A percentile compares a stretch with the other conserved stretches of the same genome.
These are phyloP conservation scores for Paramecium sonneborni DNA, from an alignment of 73 alveolate species.

Conservation along the genomic window DNA sequence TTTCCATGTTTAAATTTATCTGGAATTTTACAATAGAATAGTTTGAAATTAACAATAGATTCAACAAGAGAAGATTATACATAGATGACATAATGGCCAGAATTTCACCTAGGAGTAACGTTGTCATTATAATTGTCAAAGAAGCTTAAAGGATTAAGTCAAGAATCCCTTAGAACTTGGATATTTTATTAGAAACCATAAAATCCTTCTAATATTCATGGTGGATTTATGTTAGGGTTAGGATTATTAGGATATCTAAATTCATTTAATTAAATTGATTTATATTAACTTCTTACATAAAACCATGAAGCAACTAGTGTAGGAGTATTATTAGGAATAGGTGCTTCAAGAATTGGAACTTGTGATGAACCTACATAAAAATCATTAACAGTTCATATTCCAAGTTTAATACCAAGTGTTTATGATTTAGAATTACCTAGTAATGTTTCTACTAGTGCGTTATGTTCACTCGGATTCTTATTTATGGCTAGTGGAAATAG, in stretches of 20 bases:
- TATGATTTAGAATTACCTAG: constrained; percentile 94
- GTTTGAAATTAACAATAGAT: constrained; percentile 76
- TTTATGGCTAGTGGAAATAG: constrained; percentile 93
- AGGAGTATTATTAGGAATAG: constrained; percentile 95
- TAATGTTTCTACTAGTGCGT: constrained; percentile 94
- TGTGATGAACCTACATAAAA: constrained; percentile 96
- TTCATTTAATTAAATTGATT: constrained; percentile 90
- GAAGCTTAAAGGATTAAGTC: constrained; percentile 64
- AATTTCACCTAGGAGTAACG: constrained; percentile 98
- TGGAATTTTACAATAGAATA: constrained; percentile 84
- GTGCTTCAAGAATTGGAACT: constrained; percentile 96
- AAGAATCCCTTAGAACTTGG: constrained; percentile 93
- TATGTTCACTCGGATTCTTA: constrained; percentile 94
- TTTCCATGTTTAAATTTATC: constrained; percentile 90
- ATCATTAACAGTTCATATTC: constrained; percentile 94
- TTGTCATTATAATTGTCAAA: constrained; percentile 90
- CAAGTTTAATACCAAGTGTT: constrained; percentile 93
- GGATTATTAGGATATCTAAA: constrained; percentile 96
- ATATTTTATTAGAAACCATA: constrained; percentile 93
- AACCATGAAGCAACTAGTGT: constrained; percentile 97
- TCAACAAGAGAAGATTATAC: constrained; percentile 82
- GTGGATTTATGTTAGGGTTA: constrained; percentile 96
- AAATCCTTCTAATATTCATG: constrained; percentile 93
- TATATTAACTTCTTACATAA: constrained; percentile 91
- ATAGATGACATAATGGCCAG: constrained; percentile 95